A percentile compares a stretch with the other conserved stretches of the same genome.
phyloP scores from a whole-genome alignment of 2,329 filamentous ascomycete genomes.

The Raffaelea arxii region DNA sequence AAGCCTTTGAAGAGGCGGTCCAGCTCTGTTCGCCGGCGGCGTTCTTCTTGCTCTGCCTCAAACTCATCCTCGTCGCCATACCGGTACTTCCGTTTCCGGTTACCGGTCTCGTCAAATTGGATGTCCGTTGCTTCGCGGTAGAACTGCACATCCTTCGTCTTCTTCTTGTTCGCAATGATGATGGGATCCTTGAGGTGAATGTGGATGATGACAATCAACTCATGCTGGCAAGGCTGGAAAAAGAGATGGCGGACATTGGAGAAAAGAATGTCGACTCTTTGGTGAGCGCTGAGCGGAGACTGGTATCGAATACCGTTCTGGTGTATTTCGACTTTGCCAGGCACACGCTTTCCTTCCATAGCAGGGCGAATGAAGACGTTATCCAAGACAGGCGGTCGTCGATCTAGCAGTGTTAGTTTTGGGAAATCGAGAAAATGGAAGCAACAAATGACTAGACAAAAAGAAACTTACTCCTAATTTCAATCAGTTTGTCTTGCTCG shows the following conservation, averaged over 20 bases:
- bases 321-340: conserved; percentile 93
- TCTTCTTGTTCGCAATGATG: conserved; percentile 93
- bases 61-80: conserved; percentile 99
- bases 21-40: conserved; percentile 78
- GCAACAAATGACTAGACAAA: conserved; percentile 8
- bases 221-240: conserved; percentile 94
- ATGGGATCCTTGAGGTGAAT: conserved; percentile 97
- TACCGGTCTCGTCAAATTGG: conserved; percentile 97
- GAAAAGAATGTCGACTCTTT: conserved; percentile 88
- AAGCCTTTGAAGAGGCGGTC: conserved; percentile 95
- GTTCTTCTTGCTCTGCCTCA: conserved; percentile 94
- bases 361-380: conserved; percentile 94
- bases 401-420: conserved; percentile 50
- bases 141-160: conserved; percentile 98
- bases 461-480: conserved; percentile 67
- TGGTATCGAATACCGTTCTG: conserved; percentile 97
- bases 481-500: conserved; percentile 93
- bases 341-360: conserved; percentile 92
- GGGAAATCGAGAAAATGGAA: conserved; percentile 3
- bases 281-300: conserved; percentile 67
- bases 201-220: conserved; percentile 96
- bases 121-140: conserved; percentile 97
- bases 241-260: conserved; percentile 98
- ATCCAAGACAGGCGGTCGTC: conserved; percentile 79
- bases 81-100: conserved; percentile 92